These are phyloP conservation scores for Hyphodiscus hymeniophilus DNA, from an alignment of 495 filamentous ascomycete species.

Conservation along the genomic window DNA sequence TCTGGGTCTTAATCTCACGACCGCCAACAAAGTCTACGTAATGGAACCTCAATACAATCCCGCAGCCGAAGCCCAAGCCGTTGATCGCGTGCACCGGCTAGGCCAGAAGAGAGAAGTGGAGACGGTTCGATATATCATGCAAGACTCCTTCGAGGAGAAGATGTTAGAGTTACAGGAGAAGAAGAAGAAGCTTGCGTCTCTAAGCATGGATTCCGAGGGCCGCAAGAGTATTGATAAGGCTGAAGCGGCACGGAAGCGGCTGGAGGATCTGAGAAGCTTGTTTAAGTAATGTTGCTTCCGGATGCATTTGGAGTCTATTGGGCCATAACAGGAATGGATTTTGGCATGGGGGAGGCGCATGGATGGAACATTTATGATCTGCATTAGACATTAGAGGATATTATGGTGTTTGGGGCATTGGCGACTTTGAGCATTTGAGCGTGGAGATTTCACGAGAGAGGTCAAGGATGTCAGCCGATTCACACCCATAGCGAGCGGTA, in stretches of 20 bases:
- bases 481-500: too few relatives aligned
- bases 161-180: slow-evolving; percentile 82
- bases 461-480: too few relatives aligned
- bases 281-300: slow-evolving; percentile 53
- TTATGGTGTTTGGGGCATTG: background rate
- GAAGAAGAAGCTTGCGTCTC: slow-evolving; percentile 80
- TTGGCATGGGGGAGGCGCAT: too few relatives aligned
- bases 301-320: background rate
- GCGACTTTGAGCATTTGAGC: too few relatives aligned
- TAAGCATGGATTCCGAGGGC: slow-evolving; percentile 60
- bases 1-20: slow-evolving; percentile 82
- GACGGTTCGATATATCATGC: slow-evolving; percentile 83
- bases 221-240: slow-evolving; percentile 56
- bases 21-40: slow-evolving; percentile 79
- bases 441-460: too few relatives aligned
- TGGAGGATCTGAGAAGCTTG: slow-evolving; percentile 73
- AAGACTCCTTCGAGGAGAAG: slow-evolving; percentile 84
- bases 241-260: slow-evolving; percentile 65
- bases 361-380: too few relatives aligned
- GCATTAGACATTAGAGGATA: too few relatives aligned
- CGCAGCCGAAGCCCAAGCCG: slow-evolving; percentile 84
- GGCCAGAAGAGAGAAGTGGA: slow-evolving; percentile 80
- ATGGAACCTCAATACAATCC: slow-evolving; percentile 99
- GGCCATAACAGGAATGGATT: too few relatives aligned
- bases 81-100: slow-evolving; percentile 89